Base-by-base conservation (phyloP, 805 yeast genomes). In the Metschnikowia rubicola region DNA sequence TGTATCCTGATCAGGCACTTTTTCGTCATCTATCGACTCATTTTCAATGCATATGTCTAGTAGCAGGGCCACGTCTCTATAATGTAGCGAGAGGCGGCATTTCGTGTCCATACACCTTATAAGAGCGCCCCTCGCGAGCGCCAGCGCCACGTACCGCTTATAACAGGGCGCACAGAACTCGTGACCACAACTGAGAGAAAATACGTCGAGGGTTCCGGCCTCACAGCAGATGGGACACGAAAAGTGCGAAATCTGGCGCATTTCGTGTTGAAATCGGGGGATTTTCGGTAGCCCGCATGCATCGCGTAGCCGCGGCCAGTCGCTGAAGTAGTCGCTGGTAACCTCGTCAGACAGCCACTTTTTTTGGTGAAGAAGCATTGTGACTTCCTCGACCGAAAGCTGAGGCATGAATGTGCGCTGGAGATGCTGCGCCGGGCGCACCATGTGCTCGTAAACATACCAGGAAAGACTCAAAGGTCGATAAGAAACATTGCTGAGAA, bases 141-240 rank as follows among this genome's bases (percentile, higher is more conserved):
- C 72, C 41, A 74, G 78, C 7, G 67, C 58, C 15, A 86, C 67
- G 61, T 88, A 91, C 31, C 72, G 73, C 12, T 67, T 59, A 62
- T 85, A 91, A 63, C 99, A 92, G 10, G 67, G 68, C 2, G 70
- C 55, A 61, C 99, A 94, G 55, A 72, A 86, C 43, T 68, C 71
- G 63, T 92, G 97, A 8, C 74, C 75, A 64, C 98, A 94, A 12
- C 73, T 73, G 13, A 88, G 63, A 3, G 75, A 64, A 56, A 81
- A 87, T 2, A 68, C 64, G 8, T 49, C 43, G 30, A 67, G 45
- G 1, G 51, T 50, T 0, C 60, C 59, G 0, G 76, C 77, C 19
- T 84, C 85, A 62, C 88, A 87, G 64, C 97, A 91, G n/a, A 91
- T 82, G 12, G 64, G 57, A 61, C 97, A 89, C 28, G 62, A 51